Percentiles rank a stretch among this genome's conserved stretches.
Conservation (phyloP, 805 yeast genomes). For the Phaffomyces opuntiae region DNA sequence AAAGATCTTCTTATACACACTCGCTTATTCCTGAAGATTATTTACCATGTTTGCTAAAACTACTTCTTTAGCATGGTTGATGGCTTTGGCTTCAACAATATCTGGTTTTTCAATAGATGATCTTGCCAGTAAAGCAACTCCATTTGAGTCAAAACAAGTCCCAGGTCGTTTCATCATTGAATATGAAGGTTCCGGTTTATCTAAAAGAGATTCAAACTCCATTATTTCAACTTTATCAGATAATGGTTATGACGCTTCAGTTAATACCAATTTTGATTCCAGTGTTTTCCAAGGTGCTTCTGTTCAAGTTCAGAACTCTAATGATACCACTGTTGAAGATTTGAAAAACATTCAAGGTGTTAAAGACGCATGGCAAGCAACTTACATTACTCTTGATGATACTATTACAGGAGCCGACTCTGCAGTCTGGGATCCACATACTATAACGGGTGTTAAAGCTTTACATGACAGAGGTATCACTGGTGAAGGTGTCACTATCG, state of each 20-base stretch:
- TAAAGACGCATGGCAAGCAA: constrained; percentile 12
- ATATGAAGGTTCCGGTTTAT: constrained; percentile 3
- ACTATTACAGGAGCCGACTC: not conserved
- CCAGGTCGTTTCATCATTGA: constrained; percentile 13
- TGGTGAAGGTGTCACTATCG: constrained; percentile 7
- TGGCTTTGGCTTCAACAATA: constrained; percentile 1
- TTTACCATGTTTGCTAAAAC: not conserved
- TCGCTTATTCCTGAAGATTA: not conserved
- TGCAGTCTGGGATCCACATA: constrained; percentile 6
- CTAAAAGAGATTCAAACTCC: constrained; percentile 5
- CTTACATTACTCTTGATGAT: constrained; percentile 6
- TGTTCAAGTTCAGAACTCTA: constrained; percentile 3
- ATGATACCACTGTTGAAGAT: constrained; percentile 8
- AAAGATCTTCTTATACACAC: not conserved
- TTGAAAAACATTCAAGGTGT: constrained; percentile 5
- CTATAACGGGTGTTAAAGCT: constrained; percentile 5
- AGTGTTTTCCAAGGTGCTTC: constrained; percentile 12
- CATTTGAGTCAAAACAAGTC: constrained; percentile 1
- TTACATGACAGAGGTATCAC: constrained; percentile 3
- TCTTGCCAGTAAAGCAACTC: not conserved
- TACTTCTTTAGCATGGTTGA: constrained; percentile 1
- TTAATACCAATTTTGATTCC: constrained; percentile 8
- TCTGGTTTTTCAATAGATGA: constrained; percentile 1
- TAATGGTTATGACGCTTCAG: constrained; percentile 6
- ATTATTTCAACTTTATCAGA: constrained; percentile 1